Conservation (phyloP, 2,329 filamentous ascomycete genomes). For the Leptographium radiaticola region DNA sequence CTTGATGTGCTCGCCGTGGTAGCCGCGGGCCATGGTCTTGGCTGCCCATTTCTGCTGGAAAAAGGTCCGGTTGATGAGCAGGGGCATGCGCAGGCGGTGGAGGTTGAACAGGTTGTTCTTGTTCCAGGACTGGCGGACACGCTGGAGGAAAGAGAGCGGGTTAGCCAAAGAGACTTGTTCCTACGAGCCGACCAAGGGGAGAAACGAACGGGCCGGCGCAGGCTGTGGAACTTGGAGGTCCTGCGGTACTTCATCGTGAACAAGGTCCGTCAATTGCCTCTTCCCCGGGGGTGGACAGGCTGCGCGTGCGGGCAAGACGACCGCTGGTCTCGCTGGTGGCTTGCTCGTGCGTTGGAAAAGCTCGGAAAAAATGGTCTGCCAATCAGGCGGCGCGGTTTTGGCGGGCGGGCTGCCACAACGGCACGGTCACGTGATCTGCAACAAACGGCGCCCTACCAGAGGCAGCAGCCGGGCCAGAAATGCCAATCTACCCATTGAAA, state of each 20-base stretch:
- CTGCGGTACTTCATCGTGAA: constrained; percentile 36
- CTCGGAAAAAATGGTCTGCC: constrained; percentile 5
- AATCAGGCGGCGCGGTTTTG: constrained; percentile 3
- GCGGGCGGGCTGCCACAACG: background rate
- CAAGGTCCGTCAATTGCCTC: background rate
- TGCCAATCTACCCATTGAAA: background rate
- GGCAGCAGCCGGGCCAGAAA: background rate
- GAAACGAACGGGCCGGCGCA: constrained; percentile 43
- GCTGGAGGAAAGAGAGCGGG: constrained; percentile 36
- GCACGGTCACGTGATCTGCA: constrained; percentile 3
- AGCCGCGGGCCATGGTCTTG: constrained; percentile 70
- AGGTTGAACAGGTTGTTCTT: constrained; percentile 96
- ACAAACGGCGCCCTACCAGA: background rate
- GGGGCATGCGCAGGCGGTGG: constrained; percentile 30
- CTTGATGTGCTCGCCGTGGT: constrained; percentile 89
- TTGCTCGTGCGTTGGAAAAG: background rate
- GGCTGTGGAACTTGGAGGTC: constrained; percentile 51
- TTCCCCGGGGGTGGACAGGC: background rate
- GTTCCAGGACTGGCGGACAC: constrained; percentile 92
- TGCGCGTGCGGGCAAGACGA: background rate
- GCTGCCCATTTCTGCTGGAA: constrained; percentile 98
- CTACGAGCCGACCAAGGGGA: background rate
- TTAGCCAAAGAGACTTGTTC: no score
- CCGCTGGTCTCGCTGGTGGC: background rate
- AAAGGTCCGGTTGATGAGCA: constrained; percentile 47